Percentiles rank a stretch among this genome's conserved stretches.
These are phyloP conservation scores for Fusarium sp. DNA, from an alignment of 2,329 filamentous ascomycete genomes.

Conservation along the genomic window DNA sequence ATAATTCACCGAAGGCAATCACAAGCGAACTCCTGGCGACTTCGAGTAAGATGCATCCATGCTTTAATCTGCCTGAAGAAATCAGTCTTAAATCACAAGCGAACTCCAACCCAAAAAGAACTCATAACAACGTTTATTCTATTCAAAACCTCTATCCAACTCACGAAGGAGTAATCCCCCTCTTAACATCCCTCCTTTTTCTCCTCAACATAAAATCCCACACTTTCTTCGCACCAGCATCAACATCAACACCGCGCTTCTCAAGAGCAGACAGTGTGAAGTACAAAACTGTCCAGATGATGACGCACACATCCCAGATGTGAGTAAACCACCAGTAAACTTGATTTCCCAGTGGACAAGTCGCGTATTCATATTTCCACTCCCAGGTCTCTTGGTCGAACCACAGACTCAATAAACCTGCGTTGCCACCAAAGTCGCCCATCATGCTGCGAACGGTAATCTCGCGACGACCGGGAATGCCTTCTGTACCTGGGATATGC, in stretches of 20 bases:
- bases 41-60: too few species aligned
- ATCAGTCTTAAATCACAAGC: conserved; percentile 2
- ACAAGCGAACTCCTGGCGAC: conserved; percentile 2
- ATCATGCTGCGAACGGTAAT: conserved; percentile 98
- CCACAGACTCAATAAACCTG: conserved; percentile 88
- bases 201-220: conserved; percentile 20
- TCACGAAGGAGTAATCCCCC: background rate
- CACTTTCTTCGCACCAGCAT: conserved; percentile 34
- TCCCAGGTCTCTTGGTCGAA: conserved; percentile 78
- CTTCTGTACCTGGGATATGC: conserved; percentile 55
- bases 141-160: conserved; percentile 25
- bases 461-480: conserved; percentile 78
- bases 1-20: conserved; percentile 17
- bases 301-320: conserved; percentile 70
- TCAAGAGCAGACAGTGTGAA: conserved; percentile 43
- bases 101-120: background rate
- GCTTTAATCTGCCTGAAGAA: too few species aligned
- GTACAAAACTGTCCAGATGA: conserved; percentile 49
- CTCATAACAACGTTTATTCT: conserved; percentile 27
- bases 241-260: conserved; percentile 51
- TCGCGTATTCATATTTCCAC: conserved; percentile 85
- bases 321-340: conserved; percentile 96
- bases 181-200: conserved; percentile 21
- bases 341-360: conserved; percentile 84
- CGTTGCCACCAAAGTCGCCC: conserved; percentile 94